phyloP scores from a whole-genome alignment of 2,329 filamentous ascomycete genomes.

The Fonsecaea nubica region DNA sequence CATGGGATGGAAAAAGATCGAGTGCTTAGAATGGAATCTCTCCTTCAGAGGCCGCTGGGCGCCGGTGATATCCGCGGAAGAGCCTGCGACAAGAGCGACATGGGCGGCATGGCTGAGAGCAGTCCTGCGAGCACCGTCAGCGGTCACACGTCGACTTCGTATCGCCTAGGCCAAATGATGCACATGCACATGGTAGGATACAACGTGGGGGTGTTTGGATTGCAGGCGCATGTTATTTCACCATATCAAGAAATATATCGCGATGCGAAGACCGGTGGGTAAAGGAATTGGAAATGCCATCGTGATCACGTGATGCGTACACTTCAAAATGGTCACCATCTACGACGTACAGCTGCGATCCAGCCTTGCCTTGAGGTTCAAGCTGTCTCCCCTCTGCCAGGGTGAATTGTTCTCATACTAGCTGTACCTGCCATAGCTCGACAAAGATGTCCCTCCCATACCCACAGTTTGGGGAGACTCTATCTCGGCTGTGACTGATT shows the following conservation, averaged over 20 bases:
- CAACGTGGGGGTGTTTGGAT: neutral
- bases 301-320: neutral
- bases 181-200: neutral
- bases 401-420: neutral
- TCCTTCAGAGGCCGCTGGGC: neutral
- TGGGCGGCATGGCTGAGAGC: neutral
- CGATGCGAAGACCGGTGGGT: neutral
- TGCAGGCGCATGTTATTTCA: neutral
- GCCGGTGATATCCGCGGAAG: slow-evolving; percentile 18
- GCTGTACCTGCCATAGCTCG: neutral
- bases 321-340: neutral
- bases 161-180: neutral
- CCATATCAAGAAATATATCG: slow-evolving; percentile 1
- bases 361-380: neutral
- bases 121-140: neutral
- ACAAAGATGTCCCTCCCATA: neutral
- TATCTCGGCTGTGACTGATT: neutral
- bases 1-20: neutral
- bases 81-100: neutral
- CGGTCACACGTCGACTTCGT: neutral
- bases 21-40: neutral
- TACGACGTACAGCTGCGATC: neutral
- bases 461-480: neutral
- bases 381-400: neutral
- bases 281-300: neutral